These are phyloP conservation scores for Amanita rimosa DNA, from an alignment of 768 basidiomycete genomes.

Conservation along the genomic window DNA sequence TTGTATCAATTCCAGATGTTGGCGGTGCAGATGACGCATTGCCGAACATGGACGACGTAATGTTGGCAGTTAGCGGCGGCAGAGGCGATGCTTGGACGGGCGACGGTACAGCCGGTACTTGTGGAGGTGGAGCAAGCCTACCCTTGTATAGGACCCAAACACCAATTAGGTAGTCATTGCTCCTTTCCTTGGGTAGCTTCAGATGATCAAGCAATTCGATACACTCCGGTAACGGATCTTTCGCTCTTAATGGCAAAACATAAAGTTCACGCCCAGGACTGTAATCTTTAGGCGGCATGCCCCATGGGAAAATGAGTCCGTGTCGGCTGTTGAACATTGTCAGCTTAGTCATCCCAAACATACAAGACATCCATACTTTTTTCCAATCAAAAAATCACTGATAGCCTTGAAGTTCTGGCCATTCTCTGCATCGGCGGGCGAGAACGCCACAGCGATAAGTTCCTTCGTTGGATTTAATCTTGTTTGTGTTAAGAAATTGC, in stretches of 20 bases:
- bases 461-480: constrained; percentile 71
- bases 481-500: constrained; percentile 70
- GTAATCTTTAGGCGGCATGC: constrained; percentile 57
- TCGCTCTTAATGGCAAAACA: constrained; percentile 63
- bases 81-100: constrained; percentile 12
- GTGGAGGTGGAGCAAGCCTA: constrained; percentile 44
- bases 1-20: constrained; percentile 11
- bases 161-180: constrained; percentile 60
- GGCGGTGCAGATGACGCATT: constrained; percentile 8
- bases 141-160: constrained; percentile 83
- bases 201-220: constrained; percentile 76
- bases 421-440: constrained; percentile 33
- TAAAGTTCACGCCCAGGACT: constrained; percentile 81
- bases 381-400: constrained; percentile 56
- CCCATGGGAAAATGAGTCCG: constrained; percentile 83
- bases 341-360: constrained; percentile 4
- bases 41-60: constrained; percentile 10
- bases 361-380: constrained; percentile 5
- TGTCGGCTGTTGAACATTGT: constrained; percentile 48
- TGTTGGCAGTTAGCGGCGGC: constrained; percentile 11
- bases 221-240: constrained; percentile 68
- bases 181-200: constrained; percentile 51
- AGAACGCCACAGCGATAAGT: constrained; percentile 66
- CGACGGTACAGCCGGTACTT: constrained; percentile 15
- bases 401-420: constrained; percentile 48